Conservation (phyloP, 31 red algal species). For the Asparagopsis taxiformis region DNA sequence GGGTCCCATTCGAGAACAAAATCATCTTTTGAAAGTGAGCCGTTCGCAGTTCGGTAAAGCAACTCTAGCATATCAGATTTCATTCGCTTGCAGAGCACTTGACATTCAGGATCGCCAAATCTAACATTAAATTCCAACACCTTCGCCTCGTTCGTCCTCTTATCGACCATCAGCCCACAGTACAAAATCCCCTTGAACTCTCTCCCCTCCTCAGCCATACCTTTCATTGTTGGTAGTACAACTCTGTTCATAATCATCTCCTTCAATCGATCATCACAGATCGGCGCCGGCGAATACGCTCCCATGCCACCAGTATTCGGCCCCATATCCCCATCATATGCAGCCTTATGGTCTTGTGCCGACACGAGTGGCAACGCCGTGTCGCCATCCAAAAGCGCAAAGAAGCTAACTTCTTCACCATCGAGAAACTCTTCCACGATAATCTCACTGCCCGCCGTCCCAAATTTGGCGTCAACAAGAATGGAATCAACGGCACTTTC, state of each 20-base stretch:
- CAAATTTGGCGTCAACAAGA: slow-evolving; percentile 66
- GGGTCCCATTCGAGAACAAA: slow-evolving; percentile 61
- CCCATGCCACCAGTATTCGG: slow-evolving; percentile 99
- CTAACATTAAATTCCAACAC: slow-evolving; percentile 96
- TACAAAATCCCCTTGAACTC: slow-evolving; percentile 86
- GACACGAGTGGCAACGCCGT: slow-evolving; percentile 65
- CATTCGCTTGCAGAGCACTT: slow-evolving; percentile 76
- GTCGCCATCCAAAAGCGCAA: slow-evolving; percentile 86
- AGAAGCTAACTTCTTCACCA: slow-evolving; percentile 94
- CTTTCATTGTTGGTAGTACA: slow-evolving; percentile 76
- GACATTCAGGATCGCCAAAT: slow-evolving; percentile 99
- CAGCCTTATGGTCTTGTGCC: slow-evolving; percentile 97
- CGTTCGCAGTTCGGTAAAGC: slow-evolving; percentile 57
- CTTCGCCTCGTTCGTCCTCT: slow-evolving; percentile 20
- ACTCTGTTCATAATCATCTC: slow-evolving; percentile 66
- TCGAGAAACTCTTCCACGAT: slow-evolving; percentile 89
- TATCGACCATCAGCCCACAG: slow-evolving; percentile 89
- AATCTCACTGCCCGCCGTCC: slow-evolving; percentile 66
- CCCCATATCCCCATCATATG: slow-evolving; percentile 82
- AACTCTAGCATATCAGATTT: slow-evolving; percentile 86
- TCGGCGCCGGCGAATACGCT: slow-evolving; percentile 87
- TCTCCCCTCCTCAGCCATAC: slow-evolving; percentile 86
- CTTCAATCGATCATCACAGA: slow-evolving; percentile 52
- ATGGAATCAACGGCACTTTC: slow-evolving; percentile 69
- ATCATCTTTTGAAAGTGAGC: slow-evolving; percentile 24